Evolutionary conservation across 176 grass and related monocot species (phyloP), one percentile per base, ranked within the genome.

Genomic region (Musa beccarii): DNA sequence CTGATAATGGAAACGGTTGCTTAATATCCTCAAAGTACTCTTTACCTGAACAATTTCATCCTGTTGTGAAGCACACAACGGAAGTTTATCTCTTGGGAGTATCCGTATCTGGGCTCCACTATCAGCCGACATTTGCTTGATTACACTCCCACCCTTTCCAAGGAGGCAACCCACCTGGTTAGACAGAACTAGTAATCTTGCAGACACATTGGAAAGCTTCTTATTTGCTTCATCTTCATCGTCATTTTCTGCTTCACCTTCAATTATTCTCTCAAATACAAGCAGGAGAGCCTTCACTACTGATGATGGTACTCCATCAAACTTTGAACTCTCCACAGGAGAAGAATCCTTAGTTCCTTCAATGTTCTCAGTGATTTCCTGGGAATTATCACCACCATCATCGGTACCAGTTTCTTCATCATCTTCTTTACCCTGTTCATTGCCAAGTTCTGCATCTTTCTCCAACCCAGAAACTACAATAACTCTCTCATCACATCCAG

Each of bases 21-120:
- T 69, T 76, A 20, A 7, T 69, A 69, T 28, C 15, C 23, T 69
- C 3, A 69, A 63, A 80, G 72, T 76, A 74, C 14, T 12, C 56
- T 68, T 43, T 84, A 92, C 95, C 88, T 99, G 95, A 61, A 92
- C 85, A 70, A 94, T 82, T 81, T 87, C 89, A 67, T 99, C 95
- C 53, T 87, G 80, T 19, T 69, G 66, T 69, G 86, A 84, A 22
- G 86, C 90, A 83, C 90, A 99, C 52, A 78, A 59, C 10, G 90
- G 95, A 83, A 99, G 88, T 2, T 83, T 84, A 56, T 99, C 95
- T 83, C 80, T 91, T 12, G 85, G 84, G 80, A 87, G 76, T 63
- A 99, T 78, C 75, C 90, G 84, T 50, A 99, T 89, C 52, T 99
- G 88, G 74, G 84, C 87, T 51, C 90, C 79, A 62, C 71, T 94